Evolutionary conservation across 805 yeast species (phyloP).

Genomic region (Ogataea polymorpha): DNA sequence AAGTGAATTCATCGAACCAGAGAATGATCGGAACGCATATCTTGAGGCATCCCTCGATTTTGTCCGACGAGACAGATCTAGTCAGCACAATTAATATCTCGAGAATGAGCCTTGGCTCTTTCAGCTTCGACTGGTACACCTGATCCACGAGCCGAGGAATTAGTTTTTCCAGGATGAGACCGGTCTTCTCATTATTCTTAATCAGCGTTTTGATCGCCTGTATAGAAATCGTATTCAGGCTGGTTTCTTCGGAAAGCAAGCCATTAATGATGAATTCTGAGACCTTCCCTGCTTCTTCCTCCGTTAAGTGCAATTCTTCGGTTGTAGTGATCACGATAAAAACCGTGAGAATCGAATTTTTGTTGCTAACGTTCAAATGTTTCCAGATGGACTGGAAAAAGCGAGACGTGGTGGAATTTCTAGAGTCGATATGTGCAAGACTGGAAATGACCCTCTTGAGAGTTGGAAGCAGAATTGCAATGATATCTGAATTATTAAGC

Average conservation of each 20-base stretch:
- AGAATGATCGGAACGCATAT: conserved; percentile 30
- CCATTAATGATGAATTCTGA: conserved; percentile 35
- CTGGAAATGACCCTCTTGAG: conserved; percentile 43
- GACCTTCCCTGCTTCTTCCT: conserved; percentile 37
- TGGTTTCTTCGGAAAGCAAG: conserved; percentile 33
- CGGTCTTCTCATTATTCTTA: conserved; percentile 31
- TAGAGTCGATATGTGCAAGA: conserved; percentile 18
- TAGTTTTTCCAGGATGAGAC: conserved; percentile 39
- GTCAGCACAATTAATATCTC: conserved; percentile 50
- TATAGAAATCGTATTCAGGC: conserved; percentile 39
- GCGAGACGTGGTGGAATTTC: conserved; percentile 27
- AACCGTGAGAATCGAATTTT: conserved; percentile 41
- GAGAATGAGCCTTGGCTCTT: conserved; percentile 39
- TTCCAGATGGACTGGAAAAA: conserved; percentile 39
- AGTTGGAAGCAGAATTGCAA: conserved; percentile 51
- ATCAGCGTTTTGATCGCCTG: conserved; percentile 65
- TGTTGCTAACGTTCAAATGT: conserved; percentile 25
- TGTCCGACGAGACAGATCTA: conserved; percentile 35
- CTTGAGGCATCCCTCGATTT: conserved; percentile 29
- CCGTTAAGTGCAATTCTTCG: conserved; percentile 31
- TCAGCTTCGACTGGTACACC: conserved; percentile 14
- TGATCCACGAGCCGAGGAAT: conserved; percentile 43
- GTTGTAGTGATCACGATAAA: conserved; percentile 44
- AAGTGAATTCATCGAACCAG: conserved; percentile 30
- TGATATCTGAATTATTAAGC: conserved; percentile 37